These are phyloP conservation scores for Chytriomyces sp. DNA, from an alignment of 192 early-diverging fungal genomes.

Conservation along the genomic window DNA sequence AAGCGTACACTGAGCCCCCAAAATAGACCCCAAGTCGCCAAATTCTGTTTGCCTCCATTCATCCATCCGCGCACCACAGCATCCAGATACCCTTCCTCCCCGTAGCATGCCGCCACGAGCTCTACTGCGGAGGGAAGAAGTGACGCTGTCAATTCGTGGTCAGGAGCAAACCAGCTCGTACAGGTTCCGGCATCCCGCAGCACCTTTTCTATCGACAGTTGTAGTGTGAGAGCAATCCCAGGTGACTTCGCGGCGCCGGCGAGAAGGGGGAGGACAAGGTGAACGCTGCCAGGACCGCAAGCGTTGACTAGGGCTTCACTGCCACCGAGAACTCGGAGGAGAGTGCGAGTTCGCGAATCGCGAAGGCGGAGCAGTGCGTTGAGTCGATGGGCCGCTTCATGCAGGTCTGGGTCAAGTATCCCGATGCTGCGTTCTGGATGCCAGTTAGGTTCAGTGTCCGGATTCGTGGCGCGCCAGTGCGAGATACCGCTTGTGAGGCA, in stretches of 20 bases:
- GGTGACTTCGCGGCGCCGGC: background rate
- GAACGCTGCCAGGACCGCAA: background rate
- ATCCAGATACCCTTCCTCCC: background rate
- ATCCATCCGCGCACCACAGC: background rate
- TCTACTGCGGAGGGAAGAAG: background rate
- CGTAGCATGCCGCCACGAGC: background rate
- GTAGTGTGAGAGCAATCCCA: background rate
- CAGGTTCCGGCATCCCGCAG: background rate
- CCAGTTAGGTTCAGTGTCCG: background rate
- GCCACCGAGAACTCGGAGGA: background rate
- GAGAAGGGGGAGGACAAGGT: background rate
- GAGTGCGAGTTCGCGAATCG: background rate
- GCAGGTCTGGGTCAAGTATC: background rate
- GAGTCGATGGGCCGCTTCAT: background rate
- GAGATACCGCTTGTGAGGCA: background rate
- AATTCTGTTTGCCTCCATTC: background rate
- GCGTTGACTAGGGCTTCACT: background rate
- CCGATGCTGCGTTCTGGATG: background rate
- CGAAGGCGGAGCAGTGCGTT: background rate
- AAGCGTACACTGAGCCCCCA: background rate
- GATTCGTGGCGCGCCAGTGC: background rate
- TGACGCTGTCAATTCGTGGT: background rate
- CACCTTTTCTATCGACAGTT: background rate
- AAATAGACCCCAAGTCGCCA: background rate
- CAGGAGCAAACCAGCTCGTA: background rate